phyloP scores from a whole-genome alignment of 2,329 filamentous ascomycete species.

The Cyanodermella asteris region DNA sequence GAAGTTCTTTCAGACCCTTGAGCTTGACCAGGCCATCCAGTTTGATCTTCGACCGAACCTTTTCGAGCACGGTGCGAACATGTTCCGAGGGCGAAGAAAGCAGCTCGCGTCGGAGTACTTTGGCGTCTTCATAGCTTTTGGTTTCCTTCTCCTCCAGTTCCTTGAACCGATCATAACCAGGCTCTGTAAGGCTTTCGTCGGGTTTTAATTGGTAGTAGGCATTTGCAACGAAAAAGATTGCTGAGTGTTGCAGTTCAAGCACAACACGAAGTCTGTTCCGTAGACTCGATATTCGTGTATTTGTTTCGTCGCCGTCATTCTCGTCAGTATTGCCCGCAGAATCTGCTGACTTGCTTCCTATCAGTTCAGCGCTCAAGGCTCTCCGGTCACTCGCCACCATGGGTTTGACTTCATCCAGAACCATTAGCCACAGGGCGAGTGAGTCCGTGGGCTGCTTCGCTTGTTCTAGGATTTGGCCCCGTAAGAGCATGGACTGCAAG shows the following conservation, averaged over 20 bases:
- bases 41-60: slow-evolving; percentile 31
- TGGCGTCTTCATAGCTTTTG: slow-evolving; percentile 56
- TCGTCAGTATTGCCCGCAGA: slow-evolving; percentile 3
- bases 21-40: slow-evolving; percentile 38
- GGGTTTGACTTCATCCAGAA: slow-evolving; percentile 24
- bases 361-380: slow-evolving; percentile 6
- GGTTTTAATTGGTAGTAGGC: slow-evolving; percentile 66
- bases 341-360: too few relatives aligned
- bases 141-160: slow-evolving; percentile 48
- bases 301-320: slow-evolving; percentile 8
- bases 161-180: slow-evolving; percentile 45
- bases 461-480: slow-evolving; percentile 63
- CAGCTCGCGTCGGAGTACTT: slow-evolving; percentile 55
- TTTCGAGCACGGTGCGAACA: slow-evolving; percentile 41
- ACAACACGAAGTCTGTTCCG: slow-evolving; percentile 48
- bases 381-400: slow-evolving; percentile 13
- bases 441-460: slow-evolving; percentile 45
- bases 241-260: slow-evolving; percentile 62
- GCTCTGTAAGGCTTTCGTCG: slow-evolving; percentile 38
- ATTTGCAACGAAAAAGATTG: slow-evolving; percentile 67
- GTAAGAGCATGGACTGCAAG: slow-evolving; percentile 39
- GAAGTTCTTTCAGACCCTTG: slow-evolving; percentile 32
- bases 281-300: slow-evolving; percentile 19
- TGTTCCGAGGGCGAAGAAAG: slow-evolving; percentile 36
- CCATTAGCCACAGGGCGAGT: slow-evolving; percentile 44